These are phyloP conservation scores for Tanozyma kutaoensis DNA, from an alignment of 805 yeast species.

Conservation along the genomic window DNA sequence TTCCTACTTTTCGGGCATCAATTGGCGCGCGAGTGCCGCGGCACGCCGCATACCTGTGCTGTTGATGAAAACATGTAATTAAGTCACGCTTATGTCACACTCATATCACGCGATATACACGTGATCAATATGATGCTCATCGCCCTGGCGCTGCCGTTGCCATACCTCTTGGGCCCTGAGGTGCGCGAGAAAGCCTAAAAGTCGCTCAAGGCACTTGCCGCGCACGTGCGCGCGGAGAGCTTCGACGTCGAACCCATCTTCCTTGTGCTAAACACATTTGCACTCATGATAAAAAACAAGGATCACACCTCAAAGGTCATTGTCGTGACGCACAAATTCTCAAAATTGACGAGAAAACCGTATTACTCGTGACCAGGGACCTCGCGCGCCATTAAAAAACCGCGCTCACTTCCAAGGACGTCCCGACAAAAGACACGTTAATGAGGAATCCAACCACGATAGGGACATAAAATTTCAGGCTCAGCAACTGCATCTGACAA, in stretches of 20 bases:
- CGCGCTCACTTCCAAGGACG: conserved; percentile 31
- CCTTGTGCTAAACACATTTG: conserved; percentile 34
- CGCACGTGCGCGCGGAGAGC: no score
- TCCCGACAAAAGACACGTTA: conserved; percentile 51
- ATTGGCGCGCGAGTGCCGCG: conserved; percentile 23
- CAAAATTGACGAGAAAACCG: conserved; percentile 32
- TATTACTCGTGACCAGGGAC: conserved; percentile 60
- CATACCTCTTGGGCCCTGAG: conserved; percentile 7
- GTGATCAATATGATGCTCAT: no score
- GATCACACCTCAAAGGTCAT: conserved; percentile 47
- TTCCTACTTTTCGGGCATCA: conserved; percentile 35
- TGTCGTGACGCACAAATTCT: conserved; percentile 42
- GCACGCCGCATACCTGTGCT: conserved; percentile 43
- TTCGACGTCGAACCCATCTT: conserved; percentile 15
- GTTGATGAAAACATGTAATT: no score
- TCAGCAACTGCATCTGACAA: no score
- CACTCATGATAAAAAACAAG: conserved; percentile 27
- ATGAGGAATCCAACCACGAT: no score
- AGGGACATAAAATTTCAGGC: no score
- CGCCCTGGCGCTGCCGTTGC: no score
- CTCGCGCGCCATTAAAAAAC: conserved; percentile 47
- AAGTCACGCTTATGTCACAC: no score
- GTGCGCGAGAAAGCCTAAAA: conserved; percentile 7
- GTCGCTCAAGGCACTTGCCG: conserved; percentile 6
- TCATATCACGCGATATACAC: no score